Percentiles rank a stretch among this genome's conserved stretches.
phyloP scores from a whole-genome alignment of 176 grass and related monocot species.

The Triticum timopheevii region DNA sequence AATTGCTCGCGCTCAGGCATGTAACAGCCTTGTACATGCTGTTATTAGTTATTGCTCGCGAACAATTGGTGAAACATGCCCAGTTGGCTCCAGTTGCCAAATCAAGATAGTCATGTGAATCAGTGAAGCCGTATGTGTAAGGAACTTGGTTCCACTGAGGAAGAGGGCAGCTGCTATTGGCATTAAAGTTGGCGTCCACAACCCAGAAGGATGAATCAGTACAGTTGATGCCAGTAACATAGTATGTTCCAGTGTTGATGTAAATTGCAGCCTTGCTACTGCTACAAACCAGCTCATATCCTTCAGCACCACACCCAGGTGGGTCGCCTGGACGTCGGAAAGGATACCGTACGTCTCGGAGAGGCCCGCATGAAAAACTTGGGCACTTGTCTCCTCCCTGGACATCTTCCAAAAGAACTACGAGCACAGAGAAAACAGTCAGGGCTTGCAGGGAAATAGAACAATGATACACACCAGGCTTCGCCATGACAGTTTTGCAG shows the following conservation, averaged over 20 bases:
- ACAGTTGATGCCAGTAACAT: slow-evolving; percentile 17
- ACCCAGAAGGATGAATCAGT: background rate
- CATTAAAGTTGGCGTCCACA: background rate
- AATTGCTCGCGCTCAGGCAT: slow-evolving; percentile 15
- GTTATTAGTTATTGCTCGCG: background rate
- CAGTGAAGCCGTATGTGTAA: too few relatives aligned
- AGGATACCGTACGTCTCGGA: too few relatives aligned
- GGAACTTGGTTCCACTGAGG: background rate
- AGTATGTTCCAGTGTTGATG: background rate
- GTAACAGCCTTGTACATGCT: background rate
- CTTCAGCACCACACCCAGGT: too few relatives aligned
- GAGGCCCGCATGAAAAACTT: too few relatives aligned
- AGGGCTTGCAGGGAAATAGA: too few relatives aligned
- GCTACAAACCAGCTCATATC: too few relatives aligned
- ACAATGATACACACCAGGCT: too few relatives aligned
- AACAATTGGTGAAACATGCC: slow-evolving; percentile 41
- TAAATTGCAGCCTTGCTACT: background rate
- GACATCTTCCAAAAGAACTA: too few relatives aligned
- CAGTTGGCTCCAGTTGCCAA: fast-evolving
- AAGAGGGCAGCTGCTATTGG: background rate
- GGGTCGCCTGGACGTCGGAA: background rate
- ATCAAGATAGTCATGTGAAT: too few relatives aligned
- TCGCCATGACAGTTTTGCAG: too few relatives aligned
- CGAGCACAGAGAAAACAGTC: too few relatives aligned
- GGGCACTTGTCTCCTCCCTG: too few relatives aligned